Evolutionary conservation across 2,329 filamentous ascomycete genomes (phyloP).

Genomic region (Pseudogymnoascus sp.): DNA sequence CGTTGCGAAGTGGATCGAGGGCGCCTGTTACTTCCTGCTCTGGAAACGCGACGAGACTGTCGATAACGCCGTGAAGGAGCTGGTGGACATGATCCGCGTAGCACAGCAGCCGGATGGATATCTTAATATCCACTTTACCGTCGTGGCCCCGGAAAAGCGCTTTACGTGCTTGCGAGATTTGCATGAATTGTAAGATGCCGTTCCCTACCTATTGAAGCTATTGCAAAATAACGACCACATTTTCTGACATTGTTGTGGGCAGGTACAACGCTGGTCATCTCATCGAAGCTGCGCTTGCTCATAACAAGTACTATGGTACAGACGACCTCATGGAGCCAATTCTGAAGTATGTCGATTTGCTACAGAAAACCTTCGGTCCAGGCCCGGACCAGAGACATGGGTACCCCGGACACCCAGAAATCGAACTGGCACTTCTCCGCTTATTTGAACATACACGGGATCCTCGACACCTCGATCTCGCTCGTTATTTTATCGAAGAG

Average conservation of each 20-base stretch:
- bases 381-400: constrained; percentile 43
- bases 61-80: constrained; percentile 43
- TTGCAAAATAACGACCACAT: neutral
- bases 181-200: constrained; percentile 47
- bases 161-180: constrained; percentile 54
- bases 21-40: constrained; percentile 48
- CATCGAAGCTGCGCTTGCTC: constrained; percentile 52
- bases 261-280: constrained; percentile 55
- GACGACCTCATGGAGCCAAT: constrained; percentile 44
- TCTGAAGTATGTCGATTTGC: constrained; percentile 45
- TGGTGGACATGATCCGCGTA: constrained; percentile 49
- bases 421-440: constrained; percentile 42
- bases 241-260: neutral
- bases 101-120: constrained; percentile 56
- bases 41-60: constrained; percentile 38
- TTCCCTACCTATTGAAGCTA: neutral
- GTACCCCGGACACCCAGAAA: constrained; percentile 54
- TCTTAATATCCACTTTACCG: constrained; percentile 55
- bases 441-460: constrained; percentile 36
- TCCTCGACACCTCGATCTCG: constrained; percentile 37
- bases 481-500: constrained; percentile 50
- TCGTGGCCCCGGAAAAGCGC: constrained; percentile 47
- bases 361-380: constrained; percentile 45
- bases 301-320: constrained; percentile 45
- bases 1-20: constrained; percentile 56